Conservation (phyloP, 306 rosid genomes). For the Citrullus colocynthis region DNA sequence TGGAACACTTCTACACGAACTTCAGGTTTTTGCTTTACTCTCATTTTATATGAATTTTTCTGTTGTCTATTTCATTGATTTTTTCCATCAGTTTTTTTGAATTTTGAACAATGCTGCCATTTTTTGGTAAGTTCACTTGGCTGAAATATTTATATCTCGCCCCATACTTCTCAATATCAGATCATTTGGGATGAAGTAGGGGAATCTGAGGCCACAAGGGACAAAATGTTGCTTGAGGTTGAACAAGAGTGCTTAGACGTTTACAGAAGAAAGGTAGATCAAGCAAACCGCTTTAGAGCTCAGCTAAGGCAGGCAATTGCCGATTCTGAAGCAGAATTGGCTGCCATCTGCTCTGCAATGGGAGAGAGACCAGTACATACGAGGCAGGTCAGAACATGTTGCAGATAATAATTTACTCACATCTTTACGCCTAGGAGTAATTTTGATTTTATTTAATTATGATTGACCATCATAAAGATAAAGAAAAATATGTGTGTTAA, state of each 20-base stretch:
- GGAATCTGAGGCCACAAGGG: constrained; percentile 38
- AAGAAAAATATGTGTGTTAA: neutral
- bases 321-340: constrained; percentile 39
- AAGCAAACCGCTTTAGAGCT: constrained; percentile 34
- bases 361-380: constrained; percentile 41
- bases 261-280: constrained; percentile 41
- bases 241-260: constrained; percentile 49
- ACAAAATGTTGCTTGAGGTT: constrained; percentile 41
- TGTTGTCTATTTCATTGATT: neutral
- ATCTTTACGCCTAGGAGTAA: neutral
- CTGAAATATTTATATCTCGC: neutral
- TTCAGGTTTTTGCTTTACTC: constrained; percentile 35
- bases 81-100: neutral
- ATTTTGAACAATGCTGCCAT: neutral
- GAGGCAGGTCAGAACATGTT: constrained; percentile 16
- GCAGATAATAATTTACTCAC: constrained; percentile 2
- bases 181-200: constrained; percentile 79
- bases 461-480: neutral
- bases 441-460: neutral
- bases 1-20: constrained; percentile 39
- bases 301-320: constrained; percentile 41
- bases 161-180: constrained; percentile 21
- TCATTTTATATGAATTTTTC: neutral
- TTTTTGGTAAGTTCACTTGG: neutral
- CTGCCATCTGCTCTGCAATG: constrained; percentile 33